Evolutionary conservation across 441 rosid species (phyloP).

Genomic region (Arabidopsis hybrid): DNA sequence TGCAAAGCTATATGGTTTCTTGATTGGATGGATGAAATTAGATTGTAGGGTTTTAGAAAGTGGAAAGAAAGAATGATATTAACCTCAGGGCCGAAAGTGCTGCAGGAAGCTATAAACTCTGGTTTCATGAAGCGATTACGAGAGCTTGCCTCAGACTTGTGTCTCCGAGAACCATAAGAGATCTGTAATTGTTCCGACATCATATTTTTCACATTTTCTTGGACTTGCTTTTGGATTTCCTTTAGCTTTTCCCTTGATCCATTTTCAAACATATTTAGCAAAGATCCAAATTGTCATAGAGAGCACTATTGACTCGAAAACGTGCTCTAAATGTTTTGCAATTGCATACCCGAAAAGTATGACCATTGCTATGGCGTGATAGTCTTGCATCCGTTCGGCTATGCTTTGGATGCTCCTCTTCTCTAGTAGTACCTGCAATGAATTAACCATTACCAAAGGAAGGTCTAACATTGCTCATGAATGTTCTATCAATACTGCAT

Average conservation of each 20-base stretch:
- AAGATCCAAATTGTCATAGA: not conserved
- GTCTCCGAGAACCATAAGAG: constrained; percentile 51
- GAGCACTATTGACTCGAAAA: not conserved
- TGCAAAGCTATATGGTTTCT: not conserved
- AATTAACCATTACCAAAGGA: constrained; percentile 8
- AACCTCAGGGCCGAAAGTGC: constrained; percentile 86
- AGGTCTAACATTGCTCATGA: constrained; percentile 11
- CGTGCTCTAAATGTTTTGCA: not conserved
- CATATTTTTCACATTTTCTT: constrained; percentile 77
- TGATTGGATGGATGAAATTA: constrained; percentile 4
- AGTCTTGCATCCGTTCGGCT: constrained; percentile 72
- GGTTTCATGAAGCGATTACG: constrained; percentile 53
- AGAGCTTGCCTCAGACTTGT: constrained; percentile 43
- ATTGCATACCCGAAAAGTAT: constrained; percentile 65
- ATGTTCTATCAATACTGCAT: not conserved
- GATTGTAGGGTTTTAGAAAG: not conserved
- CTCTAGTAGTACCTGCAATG: constrained; percentile 73
- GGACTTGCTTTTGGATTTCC: constrained; percentile 67
- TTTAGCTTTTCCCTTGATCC: constrained; percentile 70
- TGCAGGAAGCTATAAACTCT: constrained; percentile 79
- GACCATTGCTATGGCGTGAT: constrained; percentile 89
- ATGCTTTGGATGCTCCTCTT: constrained; percentile 57
- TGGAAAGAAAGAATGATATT: not conserved
- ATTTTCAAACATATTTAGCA: constrained; percentile 32
- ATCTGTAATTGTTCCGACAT: constrained; percentile 74